Base-by-base conservation (phyloP, 2,329 filamentous ascomycete genomes). In the Xylaria sp. region DNA sequence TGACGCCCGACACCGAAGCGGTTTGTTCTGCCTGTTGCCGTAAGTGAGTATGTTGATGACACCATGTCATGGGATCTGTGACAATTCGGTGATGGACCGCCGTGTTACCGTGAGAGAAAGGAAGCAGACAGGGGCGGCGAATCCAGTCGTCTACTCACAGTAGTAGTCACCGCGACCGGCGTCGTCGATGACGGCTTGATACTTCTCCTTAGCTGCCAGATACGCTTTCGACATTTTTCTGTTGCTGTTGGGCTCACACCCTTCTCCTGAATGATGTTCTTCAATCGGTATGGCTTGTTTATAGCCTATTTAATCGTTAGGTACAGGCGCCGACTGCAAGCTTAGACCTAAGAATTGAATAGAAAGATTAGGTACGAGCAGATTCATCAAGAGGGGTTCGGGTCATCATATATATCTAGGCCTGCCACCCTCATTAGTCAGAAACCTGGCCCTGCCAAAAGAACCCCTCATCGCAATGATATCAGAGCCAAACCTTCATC, bases 131-230 rank as follows among this genome's bases (percentile, higher is more conserved):
- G n/a, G 9, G 23, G 6, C 25, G 8, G 40, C 50, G 13, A 13
- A 16, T 32, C n/a, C 18, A 10, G 58, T 9, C 13, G 50, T 25
- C 48, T 50, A 69, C 77, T 75, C 65, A 79, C 77, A 78, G 23
- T 74, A 73, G 44, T 69, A 78, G 68, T 78, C 77, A 16, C 71
- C 75, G 6, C 77, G 74, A 9, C 77, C 76, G 10, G 77, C 76
- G 67, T 79, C 77, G 64, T 78, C 75, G 16, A 79, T 59, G 5
- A 79, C 73, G 58, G 77, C 77, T 60, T 79, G 76, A 54, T 77
- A 79, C 70, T 78, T 79, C 68, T 78, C 77, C 71, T 78, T 79
- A 42, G 77, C 77, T n/a, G 71, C 63, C n/a, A 71, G 55, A 40
- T 71, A 76, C 37, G 71, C 65, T 66, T 78, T 78, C 5, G 77